Base-by-base conservation (phyloP, 129 eudicot species). In the Arctium lappa region DNA sequence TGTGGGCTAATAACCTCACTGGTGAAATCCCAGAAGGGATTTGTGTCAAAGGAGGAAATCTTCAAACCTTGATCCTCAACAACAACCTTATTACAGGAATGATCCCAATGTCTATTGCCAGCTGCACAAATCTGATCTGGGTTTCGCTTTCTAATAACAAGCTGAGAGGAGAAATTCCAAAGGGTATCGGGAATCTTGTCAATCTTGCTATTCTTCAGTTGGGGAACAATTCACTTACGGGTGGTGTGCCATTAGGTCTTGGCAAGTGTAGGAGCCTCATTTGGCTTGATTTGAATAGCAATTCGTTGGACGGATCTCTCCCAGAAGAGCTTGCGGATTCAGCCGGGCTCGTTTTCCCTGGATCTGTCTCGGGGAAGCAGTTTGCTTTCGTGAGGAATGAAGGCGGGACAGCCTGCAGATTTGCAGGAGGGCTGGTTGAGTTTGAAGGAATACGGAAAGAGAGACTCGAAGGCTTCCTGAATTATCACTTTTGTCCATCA, bases 211-310 rank as follows among this genome's bases (percentile, higher is more conserved):
- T 94, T 60, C 94, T 94, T 32, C 98, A 94, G 68, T 74, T 94
- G 85, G 98, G 97, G 4, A 94, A 91, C 81, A 94, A 94, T 74
- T 90, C 97, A 15, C 82, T 94, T 4, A 90, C 89, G 9, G 98
- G 98, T 6, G 33, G 75, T 10, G 87, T 94, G 16, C 98, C 98
- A 31, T 7, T 86, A 18, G 90, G 90, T 22, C 80, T 94, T 36
- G 97, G 98, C 4, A 81, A 84, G 36, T 91, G 98, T 73, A 80
- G 68, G 81, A 91, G 92, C 76, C 87, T 94, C 81, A 90, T 94
- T 77, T 94, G 98, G 98, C 93, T 94, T 0, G 98, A 94, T 85
- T 75, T 94, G 84, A 90, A 94, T 79, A 94, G 98, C 81, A 94
- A 94, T 79, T 80, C 75, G 22, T 76, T 94, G 2, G 84, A 85